Evolutionary conservation across 768 basidiomycete genomes (phyloP), one percentile per base, ranked within the genome.

Genomic region (Trametes sanguinea): DNA sequence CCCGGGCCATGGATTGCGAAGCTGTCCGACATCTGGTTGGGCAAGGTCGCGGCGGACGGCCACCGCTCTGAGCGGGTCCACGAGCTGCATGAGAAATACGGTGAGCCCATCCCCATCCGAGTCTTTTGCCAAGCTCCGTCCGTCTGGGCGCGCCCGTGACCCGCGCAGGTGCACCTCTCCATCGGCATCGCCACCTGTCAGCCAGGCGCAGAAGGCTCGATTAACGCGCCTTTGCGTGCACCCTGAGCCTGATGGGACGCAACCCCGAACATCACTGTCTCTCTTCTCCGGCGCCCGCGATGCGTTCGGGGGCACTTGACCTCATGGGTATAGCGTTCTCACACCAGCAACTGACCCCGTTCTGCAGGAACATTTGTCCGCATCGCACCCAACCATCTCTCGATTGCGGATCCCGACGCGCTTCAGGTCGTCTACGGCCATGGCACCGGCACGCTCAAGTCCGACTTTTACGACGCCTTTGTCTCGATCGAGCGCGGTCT

Each of bases 391-490:
- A 77, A 80, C 62, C 78, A 81, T 62, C 61, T 83, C 22, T 80
- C 78, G n/a, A 76, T 83, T 59, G 69, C 78, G 5, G 80, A 91
- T 67, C 91, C 93, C 0, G 87, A 86, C 0, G 93, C 92, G 0
- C 82, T 95, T 13, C 79, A 79, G 42, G 71, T 86, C 60, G 80
- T 95, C 13, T 94, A 94, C 68, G 92, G 86, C 1, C 93, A 87
- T 64, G 92, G 92, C 4, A 93, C 86, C 59, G 92, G 93, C n/a
- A 83, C 89, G 5, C 80, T 89, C 59, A 94, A 94, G 93, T 69
- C 77, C 37, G 73, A 78, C 59, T 83, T 82, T 68, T 83, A 78
- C 65, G 75, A 76, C 46, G 75, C 75, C 1, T 75, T 76, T 60
- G 75, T 76, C 14, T 73, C 75, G 45, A 74, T 76, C 58, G 69